Conservation (phyloP, 192 early-diverging fungal genomes). For the Geosiphon pyriformis region DNA sequence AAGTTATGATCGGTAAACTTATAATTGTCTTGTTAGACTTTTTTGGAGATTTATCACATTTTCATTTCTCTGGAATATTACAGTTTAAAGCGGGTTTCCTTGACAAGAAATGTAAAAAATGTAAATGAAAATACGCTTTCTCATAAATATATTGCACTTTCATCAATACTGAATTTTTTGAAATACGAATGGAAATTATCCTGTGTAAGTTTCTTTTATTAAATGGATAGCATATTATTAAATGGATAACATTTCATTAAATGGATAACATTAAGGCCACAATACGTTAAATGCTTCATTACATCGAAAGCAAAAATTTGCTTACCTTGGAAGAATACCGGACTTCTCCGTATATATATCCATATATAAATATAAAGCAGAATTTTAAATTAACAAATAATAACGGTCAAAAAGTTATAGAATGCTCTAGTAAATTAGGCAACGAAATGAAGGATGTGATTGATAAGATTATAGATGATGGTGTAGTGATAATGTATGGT, state of each 20-base stretch:
- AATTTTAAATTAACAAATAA: neutral
- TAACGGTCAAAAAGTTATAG: neutral
- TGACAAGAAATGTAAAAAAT: neutral
- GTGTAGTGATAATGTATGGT: neutral
- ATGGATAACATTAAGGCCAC: neutral
- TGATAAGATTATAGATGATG: neutral
- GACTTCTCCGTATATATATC: neutral
- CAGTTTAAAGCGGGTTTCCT: neutral
- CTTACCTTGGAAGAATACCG: neutral
- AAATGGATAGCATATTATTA: neutral
- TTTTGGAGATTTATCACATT: neutral
- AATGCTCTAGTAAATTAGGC: neutral
- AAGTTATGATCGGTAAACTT: neutral
- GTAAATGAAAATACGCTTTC: neutral
- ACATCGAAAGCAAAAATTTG: neutral
- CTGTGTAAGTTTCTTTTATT: neutral
- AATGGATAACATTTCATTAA: neutral
- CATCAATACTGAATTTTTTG: neutral
- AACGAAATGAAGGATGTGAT: neutral
- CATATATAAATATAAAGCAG: neutral
- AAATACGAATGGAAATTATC: neutral
- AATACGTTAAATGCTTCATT: neutral
- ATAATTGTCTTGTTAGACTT: neutral
- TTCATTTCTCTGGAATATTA: no score
- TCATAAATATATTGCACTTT: neutral